phyloP scores from a whole-genome alignment of 768 basidiomycete species.

The Leucosporidium creatinivorum region DNA sequence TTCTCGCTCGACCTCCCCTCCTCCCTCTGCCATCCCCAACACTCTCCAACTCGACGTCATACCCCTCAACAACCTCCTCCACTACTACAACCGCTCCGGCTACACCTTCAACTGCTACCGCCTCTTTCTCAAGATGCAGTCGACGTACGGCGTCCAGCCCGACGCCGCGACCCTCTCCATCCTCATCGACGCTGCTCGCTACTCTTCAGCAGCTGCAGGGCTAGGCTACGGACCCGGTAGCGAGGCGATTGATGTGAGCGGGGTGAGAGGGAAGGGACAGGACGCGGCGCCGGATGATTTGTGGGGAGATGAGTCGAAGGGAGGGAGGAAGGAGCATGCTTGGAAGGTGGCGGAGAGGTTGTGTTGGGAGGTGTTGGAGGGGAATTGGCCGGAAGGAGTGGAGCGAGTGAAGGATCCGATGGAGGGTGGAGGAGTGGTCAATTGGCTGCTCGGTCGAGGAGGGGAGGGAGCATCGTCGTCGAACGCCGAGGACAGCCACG shows the following conservation, averaged over 20 bases:
- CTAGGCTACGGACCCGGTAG: conserved; percentile 4
- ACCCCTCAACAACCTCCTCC: conserved; percentile 22
- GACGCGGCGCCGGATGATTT: conserved; percentile 2
- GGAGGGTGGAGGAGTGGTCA: too few species aligned
- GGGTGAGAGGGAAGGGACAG: neutral
- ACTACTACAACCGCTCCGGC: neutral
- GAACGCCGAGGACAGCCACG: neutral
- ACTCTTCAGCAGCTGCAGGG: conserved; percentile 17
- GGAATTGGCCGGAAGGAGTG: conserved; percentile 15
- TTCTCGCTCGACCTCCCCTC: too few species aligned
- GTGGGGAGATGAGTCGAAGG: conserved; percentile 16
- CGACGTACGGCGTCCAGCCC: conserved; percentile 11
- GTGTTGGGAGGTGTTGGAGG: conserved; percentile 18
- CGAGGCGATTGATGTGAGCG: neutral
- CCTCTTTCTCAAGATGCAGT: neutral
- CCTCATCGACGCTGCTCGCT: conserved; percentile 27
- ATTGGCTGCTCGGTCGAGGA: neutral
- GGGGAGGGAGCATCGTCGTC: neutral
- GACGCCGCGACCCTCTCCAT: conserved; percentile 24
- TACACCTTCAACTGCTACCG: neutral
- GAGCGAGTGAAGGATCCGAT: conserved; percentile 9
- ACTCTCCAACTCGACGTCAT: conserved; percentile 16
- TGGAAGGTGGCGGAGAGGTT: conserved; percentile 10
- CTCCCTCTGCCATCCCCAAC: neutral
- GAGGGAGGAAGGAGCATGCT: conserved; percentile 5